phyloP scores from a whole-genome alignment of 1,139 yeast species.

The Hyphopichia wangnamkhiaoensis region DNA sequence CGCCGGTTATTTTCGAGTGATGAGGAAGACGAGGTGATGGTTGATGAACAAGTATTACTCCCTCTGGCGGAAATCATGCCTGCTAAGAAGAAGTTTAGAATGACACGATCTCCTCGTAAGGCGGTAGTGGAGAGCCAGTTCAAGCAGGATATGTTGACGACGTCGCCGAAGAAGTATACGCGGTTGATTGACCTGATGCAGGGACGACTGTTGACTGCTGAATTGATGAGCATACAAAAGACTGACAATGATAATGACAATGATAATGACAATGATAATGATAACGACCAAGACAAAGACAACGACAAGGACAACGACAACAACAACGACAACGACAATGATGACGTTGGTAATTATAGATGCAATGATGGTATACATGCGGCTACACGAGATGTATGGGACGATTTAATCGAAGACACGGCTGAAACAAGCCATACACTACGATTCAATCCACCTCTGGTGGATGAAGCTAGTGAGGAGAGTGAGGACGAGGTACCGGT shows the following conservation, averaged over 20 bases:
- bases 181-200: slow-evolving; percentile 6
- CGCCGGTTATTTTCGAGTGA: slow-evolving; percentile 9
- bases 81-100: not conserved
- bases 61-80: not conserved
- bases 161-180: slow-evolving; percentile 21
- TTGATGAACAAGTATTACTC: not conserved
- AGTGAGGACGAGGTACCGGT: slow-evolving; percentile 1
- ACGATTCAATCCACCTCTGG: slow-evolving; percentile 9
- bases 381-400: slow-evolving; percentile 26
- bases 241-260: too few relatives aligned
- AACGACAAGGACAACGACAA: too few relatives aligned
- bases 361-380: too few relatives aligned
- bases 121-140: slow-evolving; percentile 6
- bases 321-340: slow-evolving; percentile 8
- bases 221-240: too few relatives aligned
- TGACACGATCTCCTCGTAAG: slow-evolving; percentile 3
- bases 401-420: slow-evolving; percentile 16
- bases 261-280: too few relatives aligned
- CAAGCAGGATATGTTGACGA: slow-evolving; percentile 13
- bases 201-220: too few relatives aligned
- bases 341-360: too few relatives aligned
- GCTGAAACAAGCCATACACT: not conserved
- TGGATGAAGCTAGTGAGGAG: not conserved
- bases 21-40: slow-evolving; percentile 7
- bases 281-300: too few relatives aligned